A percentile compares a stretch with the other conserved stretches of the same genome.
phyloP scores from a whole-genome alignment of 148 eudicot species.

The Heliamphora exappendiculata region DNA sequence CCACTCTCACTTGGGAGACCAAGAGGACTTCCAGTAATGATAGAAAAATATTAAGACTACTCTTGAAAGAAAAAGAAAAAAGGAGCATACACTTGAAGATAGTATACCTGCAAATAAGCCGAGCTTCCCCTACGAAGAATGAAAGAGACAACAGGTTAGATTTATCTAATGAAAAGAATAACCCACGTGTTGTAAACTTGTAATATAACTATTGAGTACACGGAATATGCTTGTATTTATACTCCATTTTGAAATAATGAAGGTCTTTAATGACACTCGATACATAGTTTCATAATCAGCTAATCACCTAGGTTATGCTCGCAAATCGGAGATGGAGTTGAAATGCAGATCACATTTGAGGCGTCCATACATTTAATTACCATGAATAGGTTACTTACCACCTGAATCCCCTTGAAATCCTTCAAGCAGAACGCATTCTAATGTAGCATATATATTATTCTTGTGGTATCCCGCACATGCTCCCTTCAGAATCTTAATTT shows the following conservation, averaged over 20 bases:
- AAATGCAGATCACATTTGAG: not conserved
- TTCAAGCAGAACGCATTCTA: slow-evolving; percentile 65
- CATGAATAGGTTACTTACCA: slow-evolving; percentile 37
- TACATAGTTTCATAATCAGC: slow-evolving; percentile 5
- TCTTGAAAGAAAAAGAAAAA: not conserved
- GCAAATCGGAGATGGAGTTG: not conserved
- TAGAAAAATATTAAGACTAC: not conserved
- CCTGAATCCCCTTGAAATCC: slow-evolving; percentile 64
- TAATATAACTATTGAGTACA: no score
- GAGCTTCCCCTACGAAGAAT: slow-evolving; percentile 48
- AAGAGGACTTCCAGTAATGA: slow-evolving; percentile 41
- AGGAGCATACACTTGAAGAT: not conserved
- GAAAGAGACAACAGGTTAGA: slow-evolving; percentile 2
- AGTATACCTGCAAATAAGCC: slow-evolving; percentile 65
- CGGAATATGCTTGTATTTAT: no score
- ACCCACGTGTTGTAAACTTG: no score
- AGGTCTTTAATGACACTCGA: not conserved
- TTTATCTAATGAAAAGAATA: not conserved
- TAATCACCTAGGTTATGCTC: not conserved
- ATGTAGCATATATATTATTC: slow-evolving; percentile 41
- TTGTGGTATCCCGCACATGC: slow-evolving; percentile 52
- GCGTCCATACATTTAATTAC: not conserved
- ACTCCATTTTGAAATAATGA: not conserved
- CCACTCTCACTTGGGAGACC: slow-evolving; percentile 36
- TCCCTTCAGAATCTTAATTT: slow-evolving; percentile 60